Evolutionary conservation across 257 asterid genomes (phyloP), one percentile per base, ranked within the genome.

Genomic region (Knoxia roxburghii): DNA sequence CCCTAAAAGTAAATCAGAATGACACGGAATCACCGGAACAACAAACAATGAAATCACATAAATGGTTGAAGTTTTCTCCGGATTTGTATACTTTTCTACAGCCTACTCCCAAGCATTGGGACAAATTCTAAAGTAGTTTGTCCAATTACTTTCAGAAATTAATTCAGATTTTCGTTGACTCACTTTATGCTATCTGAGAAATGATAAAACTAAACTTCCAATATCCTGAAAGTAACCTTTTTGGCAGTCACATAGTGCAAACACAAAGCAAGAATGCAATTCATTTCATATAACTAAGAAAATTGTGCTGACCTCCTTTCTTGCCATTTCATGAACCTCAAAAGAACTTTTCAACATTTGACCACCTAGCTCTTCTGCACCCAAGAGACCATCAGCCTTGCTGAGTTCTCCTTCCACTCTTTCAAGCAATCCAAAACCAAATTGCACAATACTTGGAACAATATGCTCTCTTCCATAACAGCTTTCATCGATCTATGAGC

Each of bases 251-350:
- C 29, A 46, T 17, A 29, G 26, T 57, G 60, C n/a, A 30, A 61
- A 49, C 4, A 52, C 54, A 4, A 30, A 51, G 23, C 17, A 71
- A 70, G 37, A 0, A 20, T 54, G 49, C 26, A 39, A 53, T 3
- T 41, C 58, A 70, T 35, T 27, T 68, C 75, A 49, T 51, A 37
- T 51, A 29, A 48, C 58, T 29, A 62, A 56, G 21, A 27, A 65
- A 58, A 11, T 26, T 27, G 29, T 59, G 65, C 90, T 67, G 53
- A 90, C 95, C 91, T 90, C 97, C 61, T 86, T 88, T 85, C 97
- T 84, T 64, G 97, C 84, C 89, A 88, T 84, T 62, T 75, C 90
- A 75, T 88, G 96, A 75, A 90, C 86, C 80, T 90, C 95, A 83
- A 90, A 90, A 80, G 89, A 80, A 74, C 84, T 83, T 76, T 85